Evolutionary conservation across 805 yeast genomes (phyloP).

Genomic region (Zygotorulaspora sp.): DNA sequence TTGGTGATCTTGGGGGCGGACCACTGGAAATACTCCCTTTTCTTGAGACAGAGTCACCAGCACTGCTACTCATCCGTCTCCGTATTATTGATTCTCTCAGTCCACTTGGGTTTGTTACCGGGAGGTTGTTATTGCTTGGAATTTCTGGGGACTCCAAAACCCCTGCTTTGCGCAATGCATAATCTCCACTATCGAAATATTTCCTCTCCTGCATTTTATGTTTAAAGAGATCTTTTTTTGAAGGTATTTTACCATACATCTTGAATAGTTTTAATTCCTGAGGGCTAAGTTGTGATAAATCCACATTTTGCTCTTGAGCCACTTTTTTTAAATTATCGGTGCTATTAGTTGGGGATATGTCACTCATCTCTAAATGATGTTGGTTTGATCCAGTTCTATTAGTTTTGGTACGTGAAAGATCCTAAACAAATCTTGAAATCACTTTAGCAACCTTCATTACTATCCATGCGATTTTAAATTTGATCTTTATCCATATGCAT

Average conservation of each 20-base stretch:
- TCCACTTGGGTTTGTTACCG: slow-evolving; percentile 37
- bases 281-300: slow-evolving; percentile 57
- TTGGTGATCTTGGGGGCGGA: slow-evolving; percentile 36
- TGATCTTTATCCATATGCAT: too few relatives aligned
- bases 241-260: slow-evolving; percentile 82
- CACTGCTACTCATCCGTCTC: slow-evolving; percentile 35
- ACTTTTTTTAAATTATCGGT: slow-evolving; percentile 23
- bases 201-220: slow-evolving; percentile 81
- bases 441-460: too few relatives aligned
- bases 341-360: slow-evolving; percentile 29
- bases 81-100: slow-evolving; percentile 34
- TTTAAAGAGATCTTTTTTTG: slow-evolving; percentile 68
- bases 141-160: slow-evolving; percentile 31
- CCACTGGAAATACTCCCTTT: slow-evolving; percentile 37
- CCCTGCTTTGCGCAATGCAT: slow-evolving; percentile 77
- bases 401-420: too few relatives aligned
- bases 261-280: slow-evolving; percentile 76
- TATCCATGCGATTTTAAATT: too few relatives aligned
- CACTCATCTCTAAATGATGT: slow-evolving; percentile 15
- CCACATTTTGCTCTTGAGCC: slow-evolving; percentile 34
- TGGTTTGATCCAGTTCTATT: too few relatives aligned
- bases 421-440: too few relatives aligned
- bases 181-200: slow-evolving; percentile 92
- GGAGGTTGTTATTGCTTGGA: slow-evolving; percentile 31
- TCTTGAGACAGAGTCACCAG: slow-evolving; percentile 30